Conservation (phyloP, 2,329 filamentous ascomycete genomes). For the Tolypocladium guangdongense region DNA sequence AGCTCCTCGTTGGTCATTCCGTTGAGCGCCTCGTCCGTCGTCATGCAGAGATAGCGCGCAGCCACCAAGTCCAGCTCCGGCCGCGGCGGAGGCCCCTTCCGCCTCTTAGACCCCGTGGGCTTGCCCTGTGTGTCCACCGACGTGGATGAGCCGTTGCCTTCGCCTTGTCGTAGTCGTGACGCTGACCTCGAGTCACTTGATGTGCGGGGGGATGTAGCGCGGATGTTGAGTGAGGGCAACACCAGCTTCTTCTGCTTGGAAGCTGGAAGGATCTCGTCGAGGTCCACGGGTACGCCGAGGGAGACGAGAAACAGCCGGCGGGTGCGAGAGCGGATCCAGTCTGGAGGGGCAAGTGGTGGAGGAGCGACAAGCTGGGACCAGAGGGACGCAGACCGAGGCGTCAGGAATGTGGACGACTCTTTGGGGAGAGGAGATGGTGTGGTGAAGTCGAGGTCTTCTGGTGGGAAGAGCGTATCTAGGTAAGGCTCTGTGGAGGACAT, state of each 20-base stretch:
- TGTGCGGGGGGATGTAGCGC: slow-evolving; percentile 40
- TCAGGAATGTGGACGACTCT: slow-evolving; percentile 62
- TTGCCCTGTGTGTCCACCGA: slow-evolving; percentile 50
- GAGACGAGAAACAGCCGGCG: slow-evolving; percentile 91
- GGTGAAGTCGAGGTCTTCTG: slow-evolving; percentile 41
- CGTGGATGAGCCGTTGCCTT: slow-evolving; percentile 43
- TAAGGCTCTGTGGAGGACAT: slow-evolving; percentile 52
- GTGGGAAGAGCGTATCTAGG: slow-evolving; percentile 54
- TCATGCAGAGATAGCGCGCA: slow-evolving; percentile 67
- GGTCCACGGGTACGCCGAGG: slow-evolving; percentile 86
- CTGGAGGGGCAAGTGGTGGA: slow-evolving; percentile 85
- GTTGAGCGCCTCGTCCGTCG: slow-evolving; percentile 71
- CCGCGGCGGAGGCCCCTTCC: slow-evolving; percentile 51
- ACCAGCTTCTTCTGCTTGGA: slow-evolving; percentile 98
- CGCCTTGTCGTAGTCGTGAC: slow-evolving; percentile 34
- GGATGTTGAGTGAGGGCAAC: slow-evolving; percentile 75
- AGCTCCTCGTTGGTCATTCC: slow-evolving; percentile 75
- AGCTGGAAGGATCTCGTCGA: slow-evolving; percentile 93
- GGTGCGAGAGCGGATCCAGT: slow-evolving; percentile 96
- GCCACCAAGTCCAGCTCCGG: slow-evolving; percentile 71
- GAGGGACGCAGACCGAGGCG: slow-evolving; percentile 75
- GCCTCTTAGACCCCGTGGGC: slow-evolving; percentile 30
- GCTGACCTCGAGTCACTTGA: slow-evolving; percentile 43
- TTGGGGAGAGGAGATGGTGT: slow-evolving; percentile 38
- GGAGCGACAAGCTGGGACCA: slow-evolving; percentile 96